Evolutionary conservation across 768 basidiomycete species (phyloP), one percentile per base, ranked within the genome.

Genomic region (Rhizopogon roseolus): DNA sequence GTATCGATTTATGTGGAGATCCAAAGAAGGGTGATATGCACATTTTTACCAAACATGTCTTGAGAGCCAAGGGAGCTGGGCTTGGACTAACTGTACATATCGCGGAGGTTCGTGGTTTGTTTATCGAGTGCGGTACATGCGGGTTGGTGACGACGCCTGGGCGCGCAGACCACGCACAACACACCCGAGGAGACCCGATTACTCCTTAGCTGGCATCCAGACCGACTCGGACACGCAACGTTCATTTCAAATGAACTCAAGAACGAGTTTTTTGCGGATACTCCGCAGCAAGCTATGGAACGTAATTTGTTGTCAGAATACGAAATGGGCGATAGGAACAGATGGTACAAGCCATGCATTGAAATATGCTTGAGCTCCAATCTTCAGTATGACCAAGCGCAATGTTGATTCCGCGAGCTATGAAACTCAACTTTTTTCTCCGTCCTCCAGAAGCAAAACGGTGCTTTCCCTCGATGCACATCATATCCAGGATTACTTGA

Each of bases 321-420:
- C n/a, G 28, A 17, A 9, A 34, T 17, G 13, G 32, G 32, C 13
- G 28, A 8, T 4, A 45, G 54, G 5, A 56, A 49, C 2, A 56
- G 57, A 13, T 58, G 61, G 25, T 76, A 81, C 37, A 79, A 79
- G 41, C 78, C 74, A 19, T 82, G 82, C 63, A 79, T 93, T 39
- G 91, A 93, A 67, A 85, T 93, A 41, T 93, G 91, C 64, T 75
- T 93, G 28, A 85, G 78, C 16, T 92, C 90, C 0, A 93, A 93
- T 67, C 62, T 93, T 10, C 57, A 90, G 82, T 88, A 64, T 50
- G 85, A 71, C 17, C 11, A 46, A 32, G 6, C 29, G 8, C 11
- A 13, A 11, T 36, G 34, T 14, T 37, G 6, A 32, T 28, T 37
- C 19, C 22, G 17, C 42, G 19, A 29, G 22, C 28, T 25, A 34